Percentiles rank a stretch among this genome's conserved stretches.
These are phyloP conservation scores for Calonectria honghensis DNA, from an alignment of 2,329 filamentous ascomycete genomes.

Conservation along the genomic window DNA sequence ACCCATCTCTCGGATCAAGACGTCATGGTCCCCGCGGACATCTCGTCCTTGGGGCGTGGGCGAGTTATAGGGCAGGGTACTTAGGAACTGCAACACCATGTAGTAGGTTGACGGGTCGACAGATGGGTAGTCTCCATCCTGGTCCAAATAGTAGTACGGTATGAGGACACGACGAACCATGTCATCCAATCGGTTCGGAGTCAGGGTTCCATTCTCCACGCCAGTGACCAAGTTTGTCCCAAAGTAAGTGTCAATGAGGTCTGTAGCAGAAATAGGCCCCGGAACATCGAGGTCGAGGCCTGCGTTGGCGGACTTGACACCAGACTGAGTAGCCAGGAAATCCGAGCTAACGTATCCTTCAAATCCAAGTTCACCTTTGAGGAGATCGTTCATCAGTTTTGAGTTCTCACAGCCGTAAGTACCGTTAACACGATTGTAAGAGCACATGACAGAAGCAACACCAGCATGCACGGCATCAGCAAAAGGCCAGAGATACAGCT, in stretches of 20 bases:
- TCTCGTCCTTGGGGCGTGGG: background rate
- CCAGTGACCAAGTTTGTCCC: background rate
- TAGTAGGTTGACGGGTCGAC: background rate
- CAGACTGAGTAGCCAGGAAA: background rate
- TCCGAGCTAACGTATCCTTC: constrained; percentile 12
- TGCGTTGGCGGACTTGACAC: background rate
- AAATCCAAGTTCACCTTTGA: constrained; percentile 28
- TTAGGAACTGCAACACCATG: background rate
- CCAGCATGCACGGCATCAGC: constrained; percentile 30
- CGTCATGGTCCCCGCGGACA: background rate
- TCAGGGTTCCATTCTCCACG: background rate
- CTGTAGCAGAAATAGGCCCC: background rate
- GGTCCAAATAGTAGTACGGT: background rate
- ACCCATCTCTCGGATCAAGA: background rate
- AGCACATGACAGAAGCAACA: constrained; percentile 24
- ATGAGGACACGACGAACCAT: background rate
- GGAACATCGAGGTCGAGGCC: background rate
- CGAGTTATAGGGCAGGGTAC: background rate
- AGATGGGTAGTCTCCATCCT: background rate
- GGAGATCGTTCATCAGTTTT: constrained; percentile 18
- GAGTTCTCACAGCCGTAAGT: constrained; percentile 29
- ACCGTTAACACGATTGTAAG: constrained; percentile 22
- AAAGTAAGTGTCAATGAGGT: background rate
- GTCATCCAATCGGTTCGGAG: background rate
- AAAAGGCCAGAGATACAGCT: constrained; percentile 29